Base-by-base conservation (phyloP, 192 early-diverging fungal genomes). In the Podila horticola region DNA sequence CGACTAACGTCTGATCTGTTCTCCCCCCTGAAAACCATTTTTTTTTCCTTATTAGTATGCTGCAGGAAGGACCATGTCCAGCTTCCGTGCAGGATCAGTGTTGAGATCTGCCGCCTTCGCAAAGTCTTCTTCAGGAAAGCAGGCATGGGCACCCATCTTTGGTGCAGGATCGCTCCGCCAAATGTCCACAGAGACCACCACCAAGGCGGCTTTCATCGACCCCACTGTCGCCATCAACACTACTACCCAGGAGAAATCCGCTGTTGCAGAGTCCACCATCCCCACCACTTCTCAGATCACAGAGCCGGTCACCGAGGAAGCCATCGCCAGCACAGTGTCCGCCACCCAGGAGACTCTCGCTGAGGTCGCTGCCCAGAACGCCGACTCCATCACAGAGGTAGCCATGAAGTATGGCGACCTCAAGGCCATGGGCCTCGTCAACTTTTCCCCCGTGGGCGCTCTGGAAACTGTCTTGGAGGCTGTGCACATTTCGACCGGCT, bases 341-440 rank as follows among this genome's bases (percentile, higher is more conserved):
- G 60, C 58, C 11, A 72, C 67, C 1, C 64, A 64, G 7, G 64
- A 72, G 5, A 58, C 58, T 24, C 49, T 76, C 22, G 62, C 72
- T 15, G 81, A 83, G 0, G 57, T 77, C 17, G 74, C 74, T 12
- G 69, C 84, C 51, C 69, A 75, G 64, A 79, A 79, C n/a, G 77
- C 84, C 26, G 86, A 89, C 57, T 66, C 71, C 26, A 69, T 91
- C 55, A 45, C 83, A 1, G 67, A 74, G 22, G 85, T 88, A 0
- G 90, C 89, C 30, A 88, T 93, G 70, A 86, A 95, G 79, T 89
- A 96, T 66, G 97, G 97, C 15, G 96, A 98, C 66, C 84, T 98
- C 49, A 90, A 94, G 51, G 85, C 88, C 11, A 88, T 96, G 79
- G 97, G 97, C 17, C 85, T 98, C 31, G 89, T 87, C 57, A 85